Evolutionary conservation across 305 asterid species (phyloP).

Genomic region (Ruellia speciosa): DNA sequence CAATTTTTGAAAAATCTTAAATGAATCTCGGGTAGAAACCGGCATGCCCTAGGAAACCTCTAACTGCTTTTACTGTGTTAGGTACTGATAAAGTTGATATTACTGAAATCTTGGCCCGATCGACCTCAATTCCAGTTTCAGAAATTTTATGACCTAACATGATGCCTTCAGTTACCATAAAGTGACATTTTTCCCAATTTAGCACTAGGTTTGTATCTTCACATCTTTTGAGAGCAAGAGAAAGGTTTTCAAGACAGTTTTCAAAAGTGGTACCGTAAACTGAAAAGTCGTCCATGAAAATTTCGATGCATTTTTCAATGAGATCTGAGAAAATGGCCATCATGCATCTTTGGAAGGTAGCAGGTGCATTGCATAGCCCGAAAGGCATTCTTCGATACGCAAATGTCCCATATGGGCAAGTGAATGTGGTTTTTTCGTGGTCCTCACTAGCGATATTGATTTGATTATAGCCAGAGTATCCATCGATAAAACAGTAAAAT

Average conservation of each 20-base stretch:
- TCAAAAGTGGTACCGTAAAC: background rate
- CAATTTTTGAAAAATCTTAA: too few species aligned
- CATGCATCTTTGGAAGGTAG: constrained; percentile 10
- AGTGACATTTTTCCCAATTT: background rate
- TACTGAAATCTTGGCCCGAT: background rate
- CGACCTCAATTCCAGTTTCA: background rate
- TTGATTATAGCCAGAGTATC: background rate
- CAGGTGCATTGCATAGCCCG: constrained; percentile 8
- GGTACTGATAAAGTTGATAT: background rate
- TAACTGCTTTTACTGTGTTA: background rate
- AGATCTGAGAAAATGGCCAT: background rate
- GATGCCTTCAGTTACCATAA: background rate
- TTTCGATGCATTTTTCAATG: background rate
- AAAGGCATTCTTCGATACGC: constrained; percentile 2
- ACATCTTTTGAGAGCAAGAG: background rate
- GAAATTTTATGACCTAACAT: background rate
- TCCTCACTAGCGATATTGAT: too few species aligned
- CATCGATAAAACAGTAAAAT: constrained; percentile 2
- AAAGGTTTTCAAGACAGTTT: background rate
- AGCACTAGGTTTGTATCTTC: background rate
- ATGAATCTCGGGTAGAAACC: too few species aligned
- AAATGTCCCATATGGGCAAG: background rate
- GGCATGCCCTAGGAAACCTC: background rate
- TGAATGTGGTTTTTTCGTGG: too few species aligned
- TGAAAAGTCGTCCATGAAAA: constrained; percentile 12